A percentile compares a stretch with the other conserved stretches of the same genome.
Conservation (phyloP, 2,329 filamentous ascomycete species). For the Lachnellula arida region DNA sequence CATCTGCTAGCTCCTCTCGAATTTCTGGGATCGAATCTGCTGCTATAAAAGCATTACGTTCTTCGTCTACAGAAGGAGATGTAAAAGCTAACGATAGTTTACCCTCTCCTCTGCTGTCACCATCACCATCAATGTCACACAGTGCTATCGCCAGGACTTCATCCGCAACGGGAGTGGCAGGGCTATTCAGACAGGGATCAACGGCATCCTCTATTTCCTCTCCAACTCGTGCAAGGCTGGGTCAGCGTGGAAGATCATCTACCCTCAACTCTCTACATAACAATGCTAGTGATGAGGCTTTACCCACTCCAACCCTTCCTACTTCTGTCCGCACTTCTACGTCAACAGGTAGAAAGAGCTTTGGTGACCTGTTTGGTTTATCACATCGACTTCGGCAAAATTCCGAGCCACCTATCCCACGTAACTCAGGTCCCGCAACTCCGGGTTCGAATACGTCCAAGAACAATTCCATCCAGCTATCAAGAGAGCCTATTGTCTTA, state of each 20-base stretch:
- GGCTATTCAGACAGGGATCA: slow-evolving; percentile 55
- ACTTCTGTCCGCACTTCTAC: slow-evolving; percentile 61
- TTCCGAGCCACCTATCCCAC: slow-evolving; percentile 62
- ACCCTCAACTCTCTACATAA: slow-evolving; percentile 81
- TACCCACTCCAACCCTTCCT: slow-evolving; percentile 57
- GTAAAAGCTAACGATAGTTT: slow-evolving; percentile 14
- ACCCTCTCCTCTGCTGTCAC: slow-evolving; percentile 27
- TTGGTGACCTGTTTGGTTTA: slow-evolving; percentile 81
- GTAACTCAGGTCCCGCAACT: slow-evolving; percentile 65
- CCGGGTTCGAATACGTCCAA: slow-evolving; percentile 70
- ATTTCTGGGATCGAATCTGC: slow-evolving; percentile 28
- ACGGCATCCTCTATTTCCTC: slow-evolving; percentile 65
- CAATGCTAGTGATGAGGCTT: slow-evolving; percentile 65
- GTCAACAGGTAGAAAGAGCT: slow-evolving; percentile 88
- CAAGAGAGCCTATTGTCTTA: slow-evolving; percentile 64
- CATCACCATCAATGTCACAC: slow-evolving; percentile 23
- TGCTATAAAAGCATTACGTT: slow-evolving; percentile 38
- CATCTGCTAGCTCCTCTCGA: slow-evolving; percentile 41
- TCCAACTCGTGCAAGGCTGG: slow-evolving; percentile 54
- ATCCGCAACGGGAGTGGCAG: slow-evolving; percentile 34
- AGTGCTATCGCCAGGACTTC: slow-evolving; percentile 23
- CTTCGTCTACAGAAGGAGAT: slow-evolving; percentile 27
- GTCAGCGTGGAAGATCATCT: slow-evolving; percentile 73
- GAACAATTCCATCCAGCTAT: slow-evolving; percentile 75
- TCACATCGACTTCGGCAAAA: slow-evolving; percentile 73